Conservation (phyloP, 352 stramenopile species). For the Pythium phragmitis region DNA sequence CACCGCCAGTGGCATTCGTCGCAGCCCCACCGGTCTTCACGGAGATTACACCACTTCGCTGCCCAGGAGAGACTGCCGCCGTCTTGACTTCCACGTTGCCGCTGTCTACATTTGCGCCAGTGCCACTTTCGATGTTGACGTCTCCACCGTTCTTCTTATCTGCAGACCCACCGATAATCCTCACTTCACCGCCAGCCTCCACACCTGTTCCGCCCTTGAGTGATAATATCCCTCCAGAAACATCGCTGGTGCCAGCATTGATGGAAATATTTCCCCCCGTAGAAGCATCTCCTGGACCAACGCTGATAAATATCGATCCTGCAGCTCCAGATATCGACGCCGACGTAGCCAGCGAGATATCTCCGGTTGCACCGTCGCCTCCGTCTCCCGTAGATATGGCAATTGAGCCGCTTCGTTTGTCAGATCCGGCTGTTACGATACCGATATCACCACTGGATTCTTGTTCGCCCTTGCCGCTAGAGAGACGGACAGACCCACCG, state of each 20-base stretch:
- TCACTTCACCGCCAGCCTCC: conserved; percentile 2
- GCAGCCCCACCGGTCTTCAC: conserved; percentile 9
- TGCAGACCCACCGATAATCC: conserved; percentile 5
- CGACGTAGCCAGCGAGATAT: conserved; percentile 11
- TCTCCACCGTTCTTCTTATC: neutral
- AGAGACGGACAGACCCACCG: conserved; percentile 18
- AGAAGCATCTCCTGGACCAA: conserved; percentile 14
- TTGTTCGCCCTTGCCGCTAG: conserved; percentile 2
- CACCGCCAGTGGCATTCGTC: conserved; percentile 7
- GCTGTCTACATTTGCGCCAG: neutral
- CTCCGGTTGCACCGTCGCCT: conserved; percentile 12
- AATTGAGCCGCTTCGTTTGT: conserved; percentile 7
- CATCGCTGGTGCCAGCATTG: neutral
- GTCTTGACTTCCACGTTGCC: conserved; percentile 14
- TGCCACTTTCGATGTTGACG: conserved; percentile 12
- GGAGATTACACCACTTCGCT: conserved; percentile 13
- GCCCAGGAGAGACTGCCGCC: neutral
- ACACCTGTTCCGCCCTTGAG: conserved; percentile 11
- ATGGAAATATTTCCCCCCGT: conserved; percentile 9
- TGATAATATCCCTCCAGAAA: conserved; percentile 14
- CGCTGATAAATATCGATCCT: conserved; percentile 15
- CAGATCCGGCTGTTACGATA: conserved; percentile 7
- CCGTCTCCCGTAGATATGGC: neutral
- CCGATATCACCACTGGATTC: conserved; percentile 30
- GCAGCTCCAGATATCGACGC: conserved; percentile 14